Conservation (phyloP, 208 protist genomes). For the Wallacemonas sp. region DNA sequence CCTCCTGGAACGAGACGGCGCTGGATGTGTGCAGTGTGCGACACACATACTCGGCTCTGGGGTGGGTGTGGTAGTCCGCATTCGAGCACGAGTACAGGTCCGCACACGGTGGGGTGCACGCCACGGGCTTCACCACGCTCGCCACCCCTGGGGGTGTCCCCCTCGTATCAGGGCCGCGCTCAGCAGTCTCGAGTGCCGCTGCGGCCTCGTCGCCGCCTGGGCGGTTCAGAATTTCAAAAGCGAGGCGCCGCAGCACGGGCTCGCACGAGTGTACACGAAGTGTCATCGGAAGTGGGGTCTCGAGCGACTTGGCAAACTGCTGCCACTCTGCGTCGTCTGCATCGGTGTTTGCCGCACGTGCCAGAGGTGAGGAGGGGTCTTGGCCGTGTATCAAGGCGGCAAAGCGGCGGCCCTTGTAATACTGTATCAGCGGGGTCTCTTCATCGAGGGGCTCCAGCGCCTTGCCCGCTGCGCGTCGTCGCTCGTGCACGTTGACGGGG, state of each 20-base stretch:
- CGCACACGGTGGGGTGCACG: constrained; percentile 23
- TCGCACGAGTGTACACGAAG: constrained; percentile 84
- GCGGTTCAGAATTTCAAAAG: constrained; percentile 39
- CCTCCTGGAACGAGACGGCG: constrained; percentile 88
- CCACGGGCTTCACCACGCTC: constrained; percentile 39
- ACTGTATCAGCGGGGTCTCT: constrained; percentile 57
- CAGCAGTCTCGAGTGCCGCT: background rate
- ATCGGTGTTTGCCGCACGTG: constrained; percentile 12
- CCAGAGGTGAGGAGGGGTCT: constrained; percentile 30
- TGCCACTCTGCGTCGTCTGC: constrained; percentile 57
- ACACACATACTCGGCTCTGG: constrained; percentile 68
- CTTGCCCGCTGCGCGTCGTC: constrained; percentile 47
- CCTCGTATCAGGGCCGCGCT: background rate
- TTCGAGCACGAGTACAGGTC: constrained; percentile 78
- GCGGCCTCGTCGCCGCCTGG: constrained; percentile 8
- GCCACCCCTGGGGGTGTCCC: constrained; percentile 16
- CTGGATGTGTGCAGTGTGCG: constrained; percentile 84
- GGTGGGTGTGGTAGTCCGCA: constrained; percentile 70
- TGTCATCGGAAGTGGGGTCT: constrained; percentile 84
- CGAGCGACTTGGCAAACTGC: constrained; percentile 48
- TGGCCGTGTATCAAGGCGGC: constrained; percentile 43
- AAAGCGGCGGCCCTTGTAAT: constrained; percentile 80
- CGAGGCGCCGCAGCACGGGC: constrained; percentile 33
- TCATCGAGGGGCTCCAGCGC: constrained; percentile 48
- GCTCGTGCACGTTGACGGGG: constrained; percentile 67